These are phyloP conservation scores for Prunus kanzakura DNA, from an alignment of 306 rosid genomes.

Conservation along the genomic window DNA sequence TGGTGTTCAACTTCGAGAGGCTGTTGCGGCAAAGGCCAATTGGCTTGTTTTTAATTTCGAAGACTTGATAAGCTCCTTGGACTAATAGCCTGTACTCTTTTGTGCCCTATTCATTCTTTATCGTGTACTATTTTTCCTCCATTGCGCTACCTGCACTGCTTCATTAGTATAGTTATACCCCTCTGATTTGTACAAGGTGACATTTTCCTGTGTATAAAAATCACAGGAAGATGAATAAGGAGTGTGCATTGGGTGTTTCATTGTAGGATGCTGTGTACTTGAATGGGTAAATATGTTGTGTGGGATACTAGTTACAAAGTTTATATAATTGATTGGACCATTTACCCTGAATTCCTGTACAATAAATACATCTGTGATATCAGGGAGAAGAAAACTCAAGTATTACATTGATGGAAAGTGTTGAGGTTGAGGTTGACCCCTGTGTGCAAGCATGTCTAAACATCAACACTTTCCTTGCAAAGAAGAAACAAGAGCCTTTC, in stretches of 20 bases:
- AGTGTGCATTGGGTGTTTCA: neutral
- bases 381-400: too few species aligned
- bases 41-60: conserved; percentile 68
- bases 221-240: neutral
- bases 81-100: neutral
- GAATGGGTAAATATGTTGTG: neutral
- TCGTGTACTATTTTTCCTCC: neutral
- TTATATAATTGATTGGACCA: neutral
- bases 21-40: conserved; percentile 83
- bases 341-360: neutral
- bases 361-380: neutral
- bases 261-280: neutral
- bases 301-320: neutral
- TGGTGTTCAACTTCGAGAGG: conserved; percentile 80
- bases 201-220: neutral
- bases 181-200: neutral
- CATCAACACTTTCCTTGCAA: neutral
- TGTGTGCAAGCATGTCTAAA: too few species aligned
- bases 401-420: neutral
- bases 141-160: neutral
- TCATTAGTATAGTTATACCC: neutral
- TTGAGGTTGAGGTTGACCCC: too few species aligned
- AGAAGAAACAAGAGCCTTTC: too few species aligned
- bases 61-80: conserved; percentile 51
- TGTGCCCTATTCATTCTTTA: neutral